A percentile compares a stretch with the other conserved stretches of the same genome.
phyloP scores from a whole-genome alignment of 805 yeast species.

The Kuraishia piskuri region DNA sequence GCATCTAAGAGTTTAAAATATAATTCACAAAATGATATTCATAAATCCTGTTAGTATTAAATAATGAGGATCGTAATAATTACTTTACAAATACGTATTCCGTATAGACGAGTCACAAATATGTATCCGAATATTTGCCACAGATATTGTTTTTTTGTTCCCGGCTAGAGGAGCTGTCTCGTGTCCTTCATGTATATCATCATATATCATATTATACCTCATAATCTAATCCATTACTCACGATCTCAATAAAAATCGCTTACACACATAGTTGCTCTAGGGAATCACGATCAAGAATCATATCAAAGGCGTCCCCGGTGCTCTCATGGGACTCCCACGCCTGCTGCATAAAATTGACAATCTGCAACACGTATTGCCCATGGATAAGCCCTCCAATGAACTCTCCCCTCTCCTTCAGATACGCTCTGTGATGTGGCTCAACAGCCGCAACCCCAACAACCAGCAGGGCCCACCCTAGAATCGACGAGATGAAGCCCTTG shows the following conservation, averaged over 20 bases:
- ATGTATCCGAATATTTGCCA: too few species aligned
- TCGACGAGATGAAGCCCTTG: background rate
- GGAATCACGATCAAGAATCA: constrained; percentile 5
- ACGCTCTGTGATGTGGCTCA: constrained; percentile 8
- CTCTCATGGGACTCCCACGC: constrained; percentile 10
- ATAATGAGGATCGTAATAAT: too few species aligned
- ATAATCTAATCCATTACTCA: too few species aligned
- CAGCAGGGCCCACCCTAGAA: constrained; percentile 10
- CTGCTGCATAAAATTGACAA: constrained; percentile 5
- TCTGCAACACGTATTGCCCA: constrained; percentile 7
- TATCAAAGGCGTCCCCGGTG: constrained; percentile 7
- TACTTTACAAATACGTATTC: too few species aligned
- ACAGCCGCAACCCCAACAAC: constrained; percentile 11
- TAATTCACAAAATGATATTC: background rate
- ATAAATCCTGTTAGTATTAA: too few species aligned
- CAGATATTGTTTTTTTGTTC: too few species aligned
- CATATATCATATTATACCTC: background rate
- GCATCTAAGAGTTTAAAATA: too few species aligned
- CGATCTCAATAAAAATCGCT: too few species aligned
- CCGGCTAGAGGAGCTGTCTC: too few species aligned
- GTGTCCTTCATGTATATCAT: too few species aligned
- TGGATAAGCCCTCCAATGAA: constrained; percentile 8
- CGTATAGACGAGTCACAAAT: too few species aligned
- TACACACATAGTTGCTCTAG: background rate
- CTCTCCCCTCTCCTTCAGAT: constrained; percentile 7